Evolutionary conservation across 192 early-diverging fungal genomes (phyloP).

Genomic region (Podila clonocystis): DNA sequence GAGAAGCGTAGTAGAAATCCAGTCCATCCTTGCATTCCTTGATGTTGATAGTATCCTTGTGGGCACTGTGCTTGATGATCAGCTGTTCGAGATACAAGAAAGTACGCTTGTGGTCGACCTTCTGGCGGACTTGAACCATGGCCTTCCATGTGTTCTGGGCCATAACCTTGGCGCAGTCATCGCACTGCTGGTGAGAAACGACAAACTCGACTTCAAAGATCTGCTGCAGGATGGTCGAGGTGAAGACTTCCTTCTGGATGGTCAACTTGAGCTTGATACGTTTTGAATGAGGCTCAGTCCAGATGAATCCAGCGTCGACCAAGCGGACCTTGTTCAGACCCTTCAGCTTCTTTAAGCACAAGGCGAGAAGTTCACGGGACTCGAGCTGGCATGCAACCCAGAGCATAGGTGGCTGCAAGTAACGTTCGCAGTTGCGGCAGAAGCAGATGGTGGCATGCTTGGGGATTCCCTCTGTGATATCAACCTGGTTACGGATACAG

Average conservation of each 20-base stretch:
- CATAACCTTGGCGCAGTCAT: slow-evolving; percentile 93
- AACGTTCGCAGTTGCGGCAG: slow-evolving; percentile 97
- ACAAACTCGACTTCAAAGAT: slow-evolving; percentile 96
- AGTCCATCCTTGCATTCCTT: slow-evolving; percentile 96
- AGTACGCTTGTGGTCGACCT: slow-evolving; percentile 97
- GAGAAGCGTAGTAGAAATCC: slow-evolving; percentile 94
- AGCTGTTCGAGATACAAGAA: slow-evolving; percentile 99
- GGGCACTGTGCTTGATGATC: slow-evolving; percentile 97
- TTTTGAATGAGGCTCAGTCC: slow-evolving; percentile 91
- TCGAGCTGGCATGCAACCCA: slow-evolving; percentile 93
- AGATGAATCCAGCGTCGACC: slow-evolving; percentile 97
- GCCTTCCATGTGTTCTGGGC: slow-evolving; percentile 99
- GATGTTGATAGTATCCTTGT: slow-evolving; percentile 98
- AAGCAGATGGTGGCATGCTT: slow-evolving; percentile 96
- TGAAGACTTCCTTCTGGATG: slow-evolving; percentile 98
- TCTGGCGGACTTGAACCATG: slow-evolving; percentile 97
- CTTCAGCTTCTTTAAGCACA: slow-evolving; percentile 93
- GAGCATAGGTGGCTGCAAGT: slow-evolving; percentile 92
- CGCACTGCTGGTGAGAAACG: slow-evolving; percentile 93
- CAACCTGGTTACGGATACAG: slow-evolving; percentile 96
- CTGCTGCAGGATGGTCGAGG: slow-evolving; percentile 95
- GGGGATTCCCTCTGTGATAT: slow-evolving; percentile 97
- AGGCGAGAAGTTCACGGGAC: slow-evolving; percentile 87
- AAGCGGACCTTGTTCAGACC: slow-evolving; percentile 93
- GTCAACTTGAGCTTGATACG: slow-evolving; percentile 98